A percentile compares a stretch with the other conserved stretches of the same genome.
Conservation (phyloP, 129 eudicot genomes). For the Heracleum sosnowskyi region DNA sequence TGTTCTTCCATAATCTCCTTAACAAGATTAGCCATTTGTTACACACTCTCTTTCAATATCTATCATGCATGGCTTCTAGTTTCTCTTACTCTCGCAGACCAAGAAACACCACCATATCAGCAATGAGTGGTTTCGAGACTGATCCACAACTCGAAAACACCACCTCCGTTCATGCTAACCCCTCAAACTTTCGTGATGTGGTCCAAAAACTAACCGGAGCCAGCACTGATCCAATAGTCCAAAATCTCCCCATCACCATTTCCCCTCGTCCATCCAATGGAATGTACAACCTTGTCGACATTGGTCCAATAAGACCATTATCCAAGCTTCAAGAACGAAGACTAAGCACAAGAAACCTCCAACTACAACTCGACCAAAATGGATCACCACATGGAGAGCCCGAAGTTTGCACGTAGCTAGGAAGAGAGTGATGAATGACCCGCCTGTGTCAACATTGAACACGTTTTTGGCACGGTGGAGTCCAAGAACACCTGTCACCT, state of each 20-base stretch:
- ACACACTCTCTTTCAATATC: neutral
- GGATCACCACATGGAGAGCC: neutral
- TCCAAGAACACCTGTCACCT: slow-evolving; percentile 26
- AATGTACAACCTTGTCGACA: neutral
- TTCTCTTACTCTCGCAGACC: neutral
- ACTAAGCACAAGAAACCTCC: slow-evolving; percentile 41
- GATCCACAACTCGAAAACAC: slow-evolving; percentile 10
- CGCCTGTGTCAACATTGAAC: slow-evolving; percentile 76
- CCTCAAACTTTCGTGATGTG: slow-evolving; percentile 47
- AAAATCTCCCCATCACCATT: slow-evolving; percentile 14
- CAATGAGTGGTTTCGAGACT: neutral
- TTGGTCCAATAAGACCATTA: slow-evolving; percentile 27
- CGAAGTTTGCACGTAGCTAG: slow-evolving; percentile 7
- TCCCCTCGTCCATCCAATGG: slow-evolving; percentile 17
- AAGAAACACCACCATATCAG: neutral
- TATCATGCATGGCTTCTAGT: slow-evolving; percentile 31
- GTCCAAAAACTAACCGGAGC: slow-evolving; percentile 59
- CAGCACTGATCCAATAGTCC: slow-evolving; percentile 6
- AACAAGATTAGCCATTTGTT: no score
- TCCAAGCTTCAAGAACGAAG: slow-evolving; percentile 72
- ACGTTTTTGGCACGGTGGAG: slow-evolving; percentile 37
- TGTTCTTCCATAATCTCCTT: no score
- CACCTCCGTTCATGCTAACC: slow-evolving; percentile 58
- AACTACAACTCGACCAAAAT: slow-evolving; percentile 40
- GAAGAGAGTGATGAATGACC: slow-evolving; percentile 20